A percentile compares a stretch with the other conserved stretches of the same genome.
Evolutionary conservation across 1,284 basidiomycete species (phyloP).

Genomic region (Ganoderma multipileum): DNA sequence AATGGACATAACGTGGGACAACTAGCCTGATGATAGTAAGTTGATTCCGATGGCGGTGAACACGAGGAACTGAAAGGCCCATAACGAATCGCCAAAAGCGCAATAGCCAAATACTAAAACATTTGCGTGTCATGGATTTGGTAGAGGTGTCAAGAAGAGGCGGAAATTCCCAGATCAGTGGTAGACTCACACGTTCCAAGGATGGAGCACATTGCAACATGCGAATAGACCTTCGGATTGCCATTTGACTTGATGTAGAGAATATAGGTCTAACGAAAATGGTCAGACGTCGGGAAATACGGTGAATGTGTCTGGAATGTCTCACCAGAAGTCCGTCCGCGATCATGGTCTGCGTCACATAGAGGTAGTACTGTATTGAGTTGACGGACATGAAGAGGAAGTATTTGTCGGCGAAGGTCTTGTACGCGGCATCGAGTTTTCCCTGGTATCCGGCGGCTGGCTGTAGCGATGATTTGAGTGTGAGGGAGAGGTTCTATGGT

Average conservation of each 20-base stretch:
- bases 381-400: constrained; percentile 1
- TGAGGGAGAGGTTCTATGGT: background rate
- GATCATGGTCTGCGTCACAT: background rate
- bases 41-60: background rate
- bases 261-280: background rate
- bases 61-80: background rate
- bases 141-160: background rate
- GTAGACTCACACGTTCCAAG: background rate
- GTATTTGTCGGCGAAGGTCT: background rate
- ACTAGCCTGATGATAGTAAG: background rate
- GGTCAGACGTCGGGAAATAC: background rate
- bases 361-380: background rate
- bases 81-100: background rate
- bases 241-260: background rate
- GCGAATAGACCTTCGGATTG: background rate
- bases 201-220: background rate
- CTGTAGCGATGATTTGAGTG: background rate
- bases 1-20: background rate
- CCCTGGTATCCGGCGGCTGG: background rate
- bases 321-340: background rate
- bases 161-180: background rate
- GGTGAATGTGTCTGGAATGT: background rate
- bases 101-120: background rate
- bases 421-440: background rate
- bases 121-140: background rate